phyloP scores from a whole-genome alignment of 306 rosid genomes.

The Casuarina equisetifolia region DNA sequence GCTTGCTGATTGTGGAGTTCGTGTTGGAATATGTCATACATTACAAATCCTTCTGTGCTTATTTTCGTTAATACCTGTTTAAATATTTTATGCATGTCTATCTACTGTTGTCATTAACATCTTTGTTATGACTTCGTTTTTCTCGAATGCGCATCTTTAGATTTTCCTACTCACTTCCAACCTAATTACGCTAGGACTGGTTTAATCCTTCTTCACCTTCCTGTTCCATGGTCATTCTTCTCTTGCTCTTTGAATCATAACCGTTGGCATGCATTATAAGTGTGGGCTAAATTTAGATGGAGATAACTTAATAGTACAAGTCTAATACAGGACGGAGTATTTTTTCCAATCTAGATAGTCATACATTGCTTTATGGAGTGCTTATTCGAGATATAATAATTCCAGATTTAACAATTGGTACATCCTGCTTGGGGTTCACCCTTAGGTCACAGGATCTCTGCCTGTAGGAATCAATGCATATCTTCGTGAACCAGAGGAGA shows the following conservation, averaged over 20 bases:
- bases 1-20: conserved; percentile 1
- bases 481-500: neutral
- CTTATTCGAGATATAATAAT: neutral
- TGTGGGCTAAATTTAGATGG: neutral
- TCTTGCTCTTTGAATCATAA: neutral
- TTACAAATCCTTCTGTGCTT: neutral
- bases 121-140: no score
- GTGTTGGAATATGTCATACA: neutral
- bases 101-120: neutral
- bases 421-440: neutral
- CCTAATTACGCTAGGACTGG: neutral
- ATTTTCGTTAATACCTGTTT: neutral
- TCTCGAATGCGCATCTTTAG: neutral
- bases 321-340: neutral
- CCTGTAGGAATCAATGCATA: neutral
- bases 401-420: neutral
- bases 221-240: neutral
- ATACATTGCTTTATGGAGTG: neutral
- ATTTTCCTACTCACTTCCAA: neutral
- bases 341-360: neutral
- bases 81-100: neutral
- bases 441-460: conserved; percentile 4
- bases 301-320: neutral
- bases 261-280: neutral
- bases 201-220: neutral